Percentiles rank a stretch among this genome's conserved stretches.
These are phyloP conservation scores for Trichoderma pleuroti DNA, from an alignment of 2,329 filamentous ascomycete genomes.

Conservation along the genomic window DNA sequence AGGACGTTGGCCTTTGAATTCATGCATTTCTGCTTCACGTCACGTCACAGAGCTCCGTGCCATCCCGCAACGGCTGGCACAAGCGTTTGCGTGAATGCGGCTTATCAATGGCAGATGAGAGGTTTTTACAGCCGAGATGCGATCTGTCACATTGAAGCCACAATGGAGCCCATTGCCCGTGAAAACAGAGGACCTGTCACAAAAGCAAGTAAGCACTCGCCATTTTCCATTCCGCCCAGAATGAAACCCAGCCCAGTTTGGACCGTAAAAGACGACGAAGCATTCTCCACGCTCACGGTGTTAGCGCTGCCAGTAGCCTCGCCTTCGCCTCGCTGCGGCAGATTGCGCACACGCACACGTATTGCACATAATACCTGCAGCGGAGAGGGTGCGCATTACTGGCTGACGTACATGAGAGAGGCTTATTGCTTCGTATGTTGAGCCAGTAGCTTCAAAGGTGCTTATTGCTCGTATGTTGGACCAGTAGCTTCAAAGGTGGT, in stretches of 20 bases:
- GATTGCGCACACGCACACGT: neutral
- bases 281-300: neutral
- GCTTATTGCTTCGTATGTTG: neutral
- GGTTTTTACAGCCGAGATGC: neutral
- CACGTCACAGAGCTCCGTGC: neutral
- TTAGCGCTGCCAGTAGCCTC: neutral
- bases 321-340: neutral
- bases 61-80: neutral
- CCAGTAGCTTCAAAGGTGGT: neutral
- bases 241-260: neutral
- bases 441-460: no score
- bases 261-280: neutral
- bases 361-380: neutral
- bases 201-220: neutral
- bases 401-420: neutral
- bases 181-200: neutral
- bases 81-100: neutral
- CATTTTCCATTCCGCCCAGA: neutral
- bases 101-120: neutral
- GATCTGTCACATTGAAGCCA: conserved; percentile 15
- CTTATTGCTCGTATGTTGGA: neutral
- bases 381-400: neutral
- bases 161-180: conserved; percentile 1
- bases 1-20: neutral
- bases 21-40: neutral